Base-by-base conservation (phyloP, 805 yeast species). In the Saccharomycopsis sp. region DNA sequence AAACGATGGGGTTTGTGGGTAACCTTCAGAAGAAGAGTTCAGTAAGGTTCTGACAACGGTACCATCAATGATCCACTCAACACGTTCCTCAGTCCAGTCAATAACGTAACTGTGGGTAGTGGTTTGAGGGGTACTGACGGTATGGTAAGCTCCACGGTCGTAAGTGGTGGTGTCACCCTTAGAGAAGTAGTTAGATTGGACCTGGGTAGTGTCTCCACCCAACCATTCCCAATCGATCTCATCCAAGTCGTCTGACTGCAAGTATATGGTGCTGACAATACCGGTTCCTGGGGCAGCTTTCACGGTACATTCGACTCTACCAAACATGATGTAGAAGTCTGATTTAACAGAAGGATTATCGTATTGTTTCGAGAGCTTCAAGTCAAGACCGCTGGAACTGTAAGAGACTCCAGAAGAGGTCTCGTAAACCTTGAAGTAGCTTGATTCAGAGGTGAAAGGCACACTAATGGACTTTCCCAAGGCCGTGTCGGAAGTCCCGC, bases 201-300 rank as follows among this genome's bases (percentile, higher is more conserved):
- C 82, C 68, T 89, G 85, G 49, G 81, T 77, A 24, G 76, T 75
- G 68, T 91, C 96, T 53, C 88, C 84, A 19, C 97, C 97, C 52
- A 87, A 76, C 85, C 94, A 87, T 71, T 92, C 97, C 54, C 87
- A 68, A 72, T 92, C 97, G 53, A 92, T 83, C 72, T 92, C 97
- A 72, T 92, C 97, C 63, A 86, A 75, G 66, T 87, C 96, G 69
- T 92, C 97, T 65, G 56, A 53, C 53, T 89, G 96, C 57, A 91
- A 76, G 63, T 85, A 89, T 64, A 91, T 82, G 1, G 94, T 85
- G 0, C 97, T 86, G 14, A 90, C 82, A 47, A 92, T 78, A 62
- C 97, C 97, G 19, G 71, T 72, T 24, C 97, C 97, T 15, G 79
- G 73, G 2, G 96, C 92, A 17, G 92, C 87, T 69, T 85, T 78